Evolutionary conservation across 352 stramenopile genomes (phyloP), one percentile per base, ranked within the genome.

Genomic region (Globisporangium radiosum): DNA sequence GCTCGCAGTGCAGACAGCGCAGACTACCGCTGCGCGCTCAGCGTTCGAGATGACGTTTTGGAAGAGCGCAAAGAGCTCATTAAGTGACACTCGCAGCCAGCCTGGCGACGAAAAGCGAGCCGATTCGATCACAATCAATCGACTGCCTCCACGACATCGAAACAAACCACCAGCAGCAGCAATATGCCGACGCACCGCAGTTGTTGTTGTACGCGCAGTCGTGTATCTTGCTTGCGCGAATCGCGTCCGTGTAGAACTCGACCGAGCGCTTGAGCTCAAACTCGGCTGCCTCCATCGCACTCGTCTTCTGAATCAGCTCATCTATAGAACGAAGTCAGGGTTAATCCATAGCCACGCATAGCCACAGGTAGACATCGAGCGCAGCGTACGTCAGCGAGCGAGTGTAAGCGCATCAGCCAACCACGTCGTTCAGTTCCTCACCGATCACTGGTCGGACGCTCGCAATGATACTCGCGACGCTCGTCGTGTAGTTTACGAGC

Each of bases 131-230:
- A 44, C 39, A 44, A 13, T 11, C 42, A 45, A 13, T 45, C 10
- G 4, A 13, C 9, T 45, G 8, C 9, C 25, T 33, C 25, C 25
- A 33, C 25, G 25, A 33, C 25, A 33, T 33, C 25, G 25, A 33
- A 33, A 2, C 25, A 33, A 33, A 33, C 25, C 25, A 33, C 1
- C 25, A 33, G 25, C 25, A 33, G 25, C 25, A 33, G 25, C 2
- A 33, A 3, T 3, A 33, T 33, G 25, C 25, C 25, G 25, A 33
- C 69, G 56, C 69, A 88, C 78, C 69, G 62, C 79, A 90, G 60
- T 87, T 86, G 19, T 57, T 68, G 47, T 76, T 65, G 57, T 73
- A 85, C 8, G 69, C 58, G 55, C 79, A 92, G 60, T 92, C 79
- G 15, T 62, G 56, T 25, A 88, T 75, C 50, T 84, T 90, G 65